A percentile compares a stretch with the other conserved stretches of the same genome.
phyloP scores from a whole-genome alignment of 306 rosid species.

The Medicago arabica region DNA sequence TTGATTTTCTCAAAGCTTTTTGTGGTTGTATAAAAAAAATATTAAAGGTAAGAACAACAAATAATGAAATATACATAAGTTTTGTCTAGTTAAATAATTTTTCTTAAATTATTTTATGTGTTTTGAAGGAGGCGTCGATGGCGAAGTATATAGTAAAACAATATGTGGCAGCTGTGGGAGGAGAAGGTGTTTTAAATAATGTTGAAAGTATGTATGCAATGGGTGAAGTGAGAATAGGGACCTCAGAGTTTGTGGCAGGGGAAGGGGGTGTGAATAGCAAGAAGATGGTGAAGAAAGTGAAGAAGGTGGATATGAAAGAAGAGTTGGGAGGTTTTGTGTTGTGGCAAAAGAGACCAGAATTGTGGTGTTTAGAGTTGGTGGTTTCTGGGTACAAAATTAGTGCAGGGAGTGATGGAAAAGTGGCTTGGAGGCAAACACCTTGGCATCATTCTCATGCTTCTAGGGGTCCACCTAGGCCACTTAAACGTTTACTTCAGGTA shows the following conservation, averaged over 20 bases:
- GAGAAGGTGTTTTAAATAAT: slow-evolving; percentile 65
- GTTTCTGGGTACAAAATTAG: slow-evolving; percentile 83
- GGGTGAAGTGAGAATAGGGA: slow-evolving; percentile 89
- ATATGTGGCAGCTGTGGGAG: slow-evolving; percentile 90
- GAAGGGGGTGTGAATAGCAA: slow-evolving; percentile 48
- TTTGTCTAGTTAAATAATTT: neutral
- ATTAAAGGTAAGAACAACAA: too few relatives aligned
- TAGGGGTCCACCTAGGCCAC: slow-evolving; percentile 94
- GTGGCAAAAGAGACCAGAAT: slow-evolving; percentile 90
- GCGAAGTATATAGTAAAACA: slow-evolving; percentile 92
- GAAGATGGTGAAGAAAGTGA: slow-evolving; percentile 53
- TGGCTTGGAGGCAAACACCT: slow-evolving; percentile 97
- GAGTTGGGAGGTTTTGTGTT: slow-evolving; percentile 95
- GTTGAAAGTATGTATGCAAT: slow-evolving; percentile 90
- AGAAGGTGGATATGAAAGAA: slow-evolving; percentile 49
- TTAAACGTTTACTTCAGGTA: slow-evolving; percentile 90
- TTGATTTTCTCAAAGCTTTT: too few relatives aligned
- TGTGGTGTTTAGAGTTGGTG: slow-evolving; percentile 92
- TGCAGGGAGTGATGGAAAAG: slow-evolving; percentile 92
- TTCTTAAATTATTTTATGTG: neutral
- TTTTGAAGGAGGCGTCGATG: slow-evolving; percentile 74
- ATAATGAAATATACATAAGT: too few relatives aligned
- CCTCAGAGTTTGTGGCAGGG: slow-evolving; percentile 69
- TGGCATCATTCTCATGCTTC: slow-evolving; percentile 99
- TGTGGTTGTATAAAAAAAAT: too few relatives aligned